These are phyloP conservation scores for Neonothopanus nambi DNA, from an alignment of 1,284 basidiomycete species.

Conservation along the genomic window DNA sequence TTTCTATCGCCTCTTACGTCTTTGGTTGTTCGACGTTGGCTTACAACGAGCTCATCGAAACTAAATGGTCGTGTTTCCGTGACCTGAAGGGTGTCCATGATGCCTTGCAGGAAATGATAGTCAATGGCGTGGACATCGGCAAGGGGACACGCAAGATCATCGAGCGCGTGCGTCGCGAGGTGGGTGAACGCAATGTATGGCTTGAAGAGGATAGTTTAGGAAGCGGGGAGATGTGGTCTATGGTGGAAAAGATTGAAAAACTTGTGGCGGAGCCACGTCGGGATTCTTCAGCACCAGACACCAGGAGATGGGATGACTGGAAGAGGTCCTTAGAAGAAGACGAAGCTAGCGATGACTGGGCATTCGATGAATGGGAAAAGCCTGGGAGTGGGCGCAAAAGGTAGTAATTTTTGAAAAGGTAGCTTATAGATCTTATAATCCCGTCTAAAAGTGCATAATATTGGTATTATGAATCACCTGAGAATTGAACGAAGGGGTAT, in stretches of 20 bases:
- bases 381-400: background rate
- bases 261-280: slow-evolving; percentile 22
- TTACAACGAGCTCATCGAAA: slow-evolving; percentile 84
- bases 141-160: slow-evolving; percentile 57
- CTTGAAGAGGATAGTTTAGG: slow-evolving; percentile 46
- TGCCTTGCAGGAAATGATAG: slow-evolving; percentile 78
- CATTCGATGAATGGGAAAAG: slow-evolving; percentile 43
- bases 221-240: slow-evolving; percentile 39
- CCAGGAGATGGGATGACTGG: slow-evolving; percentile 41
- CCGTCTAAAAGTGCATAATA: no score
- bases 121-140: slow-evolving; percentile 74
- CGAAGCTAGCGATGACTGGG: slow-evolving; percentile 30
- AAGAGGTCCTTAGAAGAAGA: slow-evolving; percentile 32
- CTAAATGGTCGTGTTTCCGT: slow-evolving; percentile 79
- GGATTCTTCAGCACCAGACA: slow-evolving; percentile 5
- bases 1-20: slow-evolving; percentile 78
- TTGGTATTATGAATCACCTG: background rate
- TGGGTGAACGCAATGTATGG: slow-evolving; percentile 53
- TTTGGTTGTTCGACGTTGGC: slow-evolving; percentile 83
- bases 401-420: slow-evolving; percentile 10
- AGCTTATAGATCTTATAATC: background rate
- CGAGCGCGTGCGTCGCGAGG: slow-evolving; percentile 67
- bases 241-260: slow-evolving; percentile 40
- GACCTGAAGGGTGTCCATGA: slow-evolving; percentile 75
- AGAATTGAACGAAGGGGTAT: background rate